Conservation (phyloP, 441 rosid genomes). For the Melastoma candidum region DNA sequence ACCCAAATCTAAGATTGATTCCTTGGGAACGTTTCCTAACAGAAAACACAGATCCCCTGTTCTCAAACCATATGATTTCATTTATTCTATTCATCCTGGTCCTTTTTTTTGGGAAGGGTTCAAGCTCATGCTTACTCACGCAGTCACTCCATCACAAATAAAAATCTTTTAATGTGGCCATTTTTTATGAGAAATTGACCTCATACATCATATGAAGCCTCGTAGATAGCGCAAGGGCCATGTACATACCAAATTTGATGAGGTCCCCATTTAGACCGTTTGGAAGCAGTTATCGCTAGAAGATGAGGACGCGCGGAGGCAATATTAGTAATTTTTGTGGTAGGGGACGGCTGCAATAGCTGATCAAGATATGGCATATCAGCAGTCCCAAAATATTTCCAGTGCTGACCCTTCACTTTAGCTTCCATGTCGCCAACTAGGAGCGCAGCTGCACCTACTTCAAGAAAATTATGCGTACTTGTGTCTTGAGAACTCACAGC, state of each 20-base stretch:
- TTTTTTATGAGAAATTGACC: too few relatives aligned
- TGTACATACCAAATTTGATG: conserved; percentile 65
- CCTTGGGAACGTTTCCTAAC: too few relatives aligned
- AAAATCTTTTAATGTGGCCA: too few relatives aligned
- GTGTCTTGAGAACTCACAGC: conserved; percentile 53
- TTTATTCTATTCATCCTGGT: too few relatives aligned
- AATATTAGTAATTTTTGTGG: conserved; percentile 63
- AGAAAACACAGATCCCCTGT: too few relatives aligned
- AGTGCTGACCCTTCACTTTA: conserved; percentile 83
- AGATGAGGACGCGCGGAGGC: conserved; percentile 74
- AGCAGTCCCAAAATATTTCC: conserved; percentile 86
- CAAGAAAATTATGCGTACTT: conserved; percentile 64
- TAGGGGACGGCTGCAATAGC: conserved; percentile 84
- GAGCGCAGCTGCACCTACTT: conserved; percentile 97
- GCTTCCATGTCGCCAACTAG: conserved; percentile 95
- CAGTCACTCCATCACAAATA: too few relatives aligned
- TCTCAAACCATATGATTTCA: too few relatives aligned
- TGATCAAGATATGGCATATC: conserved; percentile 97
- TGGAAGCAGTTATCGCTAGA: conserved; percentile 82
- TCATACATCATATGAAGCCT: too few relatives aligned
- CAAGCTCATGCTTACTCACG: too few relatives aligned
- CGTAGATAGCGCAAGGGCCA: too few relatives aligned
- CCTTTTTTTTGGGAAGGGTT: too few relatives aligned
- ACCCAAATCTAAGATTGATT: too few relatives aligned
- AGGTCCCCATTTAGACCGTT: conserved; percentile 76